phyloP scores from a whole-genome alignment of 2,329 filamentous ascomycete species.

The Leptodontidium sp. region DNA sequence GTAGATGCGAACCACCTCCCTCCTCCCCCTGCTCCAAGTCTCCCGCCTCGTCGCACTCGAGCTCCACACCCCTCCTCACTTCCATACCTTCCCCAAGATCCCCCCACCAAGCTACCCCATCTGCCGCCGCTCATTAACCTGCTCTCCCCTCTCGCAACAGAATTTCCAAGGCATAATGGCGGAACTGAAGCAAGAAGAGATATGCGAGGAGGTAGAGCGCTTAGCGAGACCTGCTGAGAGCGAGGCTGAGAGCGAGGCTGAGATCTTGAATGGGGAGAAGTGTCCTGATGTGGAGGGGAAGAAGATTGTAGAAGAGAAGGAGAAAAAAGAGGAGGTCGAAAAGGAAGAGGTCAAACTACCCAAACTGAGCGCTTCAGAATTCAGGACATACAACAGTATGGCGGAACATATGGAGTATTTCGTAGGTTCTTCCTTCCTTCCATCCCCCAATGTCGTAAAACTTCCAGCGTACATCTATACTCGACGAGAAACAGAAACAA shows the following conservation, averaged over 20 bases:
- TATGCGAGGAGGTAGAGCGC: slow-evolving; percentile 40
- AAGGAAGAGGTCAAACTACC: slow-evolving; percentile 51
- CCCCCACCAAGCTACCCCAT: slow-evolving; percentile 30
- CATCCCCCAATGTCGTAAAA: neutral
- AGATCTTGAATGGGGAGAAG: slow-evolving; percentile 46
- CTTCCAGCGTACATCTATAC: too few relatives aligned
- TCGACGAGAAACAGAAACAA: too few relatives aligned
- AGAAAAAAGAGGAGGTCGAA: slow-evolving; percentile 18
- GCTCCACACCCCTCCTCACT: slow-evolving; percentile 5
- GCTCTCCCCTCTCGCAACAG: slow-evolving; percentile 25
- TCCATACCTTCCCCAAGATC: slow-evolving; percentile 8
- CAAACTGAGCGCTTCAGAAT: slow-evolving; percentile 64
- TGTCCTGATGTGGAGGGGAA: slow-evolving; percentile 52
- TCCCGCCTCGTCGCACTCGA: slow-evolving; percentile 6
- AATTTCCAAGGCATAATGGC: slow-evolving; percentile 34
- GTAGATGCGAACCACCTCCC: slow-evolving; percentile 17
- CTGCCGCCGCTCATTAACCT: slow-evolving; percentile 35
- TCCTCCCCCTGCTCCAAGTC: slow-evolving; percentile 14
- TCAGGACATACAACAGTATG: slow-evolving; percentile 67
- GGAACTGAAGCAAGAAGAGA: slow-evolving; percentile 27
- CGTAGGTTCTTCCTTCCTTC: slow-evolving; percentile 50
- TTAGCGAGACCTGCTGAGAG: slow-evolving; percentile 66
- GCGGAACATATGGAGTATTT: slow-evolving; percentile 70
- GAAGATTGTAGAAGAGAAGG: slow-evolving; percentile 19
- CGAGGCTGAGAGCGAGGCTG: slow-evolving; percentile 56